Evolutionary conservation across 1,139 yeast genomes (phyloP), one percentile per base, ranked within the genome.

Genomic region (Taiozyma sp.): DNA sequence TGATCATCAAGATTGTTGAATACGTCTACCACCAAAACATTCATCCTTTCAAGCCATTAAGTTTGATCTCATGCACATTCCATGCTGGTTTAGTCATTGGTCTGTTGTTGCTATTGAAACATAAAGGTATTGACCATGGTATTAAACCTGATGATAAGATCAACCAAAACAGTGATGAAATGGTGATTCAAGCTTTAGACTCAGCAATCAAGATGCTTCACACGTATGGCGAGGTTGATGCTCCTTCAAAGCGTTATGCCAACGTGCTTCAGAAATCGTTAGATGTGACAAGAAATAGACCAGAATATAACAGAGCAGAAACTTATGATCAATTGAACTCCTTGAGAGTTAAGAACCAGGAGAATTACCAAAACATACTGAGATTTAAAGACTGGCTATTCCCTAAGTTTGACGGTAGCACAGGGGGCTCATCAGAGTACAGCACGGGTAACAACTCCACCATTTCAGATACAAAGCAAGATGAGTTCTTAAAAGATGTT

Each of bases 1-100:
- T 72, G 38, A 64, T 69, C n/a, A 67, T 71, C 34, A 67, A 69
- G 48, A 57, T 72, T 39, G 66, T 69, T 44, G 68, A 69, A 49
- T 66, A 61, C 23, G 57, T 58, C n/a, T 57, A 58, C 48, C 50
- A 54, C 32, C 62, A 59, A 40, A 63, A 65, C 47, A 57, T 66
- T 28, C 70, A 68, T 34, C 73, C 74, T 14, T 58, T 66, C 44
- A 64, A 69, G 49, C 70, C 72, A 7, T 56, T 66, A 44, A 53
- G 63, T 32, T 54, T 68, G 48, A 58, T 65, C 3, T 66, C 66
- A 24, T 61, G 56, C 29, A 51, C 62, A 1, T 65, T 67, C 50
- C 65, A 63, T 47, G 61, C 70, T 7, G 69, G 69, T 1, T 53
- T 65, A 32, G 57, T 65, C 3, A 53, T 66, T 29, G 69, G 70